These are phyloP conservation scores for Ophiostoma triangulosporum DNA, from an alignment of 2,329 filamentous ascomycete species.

Conservation along the genomic window DNA sequence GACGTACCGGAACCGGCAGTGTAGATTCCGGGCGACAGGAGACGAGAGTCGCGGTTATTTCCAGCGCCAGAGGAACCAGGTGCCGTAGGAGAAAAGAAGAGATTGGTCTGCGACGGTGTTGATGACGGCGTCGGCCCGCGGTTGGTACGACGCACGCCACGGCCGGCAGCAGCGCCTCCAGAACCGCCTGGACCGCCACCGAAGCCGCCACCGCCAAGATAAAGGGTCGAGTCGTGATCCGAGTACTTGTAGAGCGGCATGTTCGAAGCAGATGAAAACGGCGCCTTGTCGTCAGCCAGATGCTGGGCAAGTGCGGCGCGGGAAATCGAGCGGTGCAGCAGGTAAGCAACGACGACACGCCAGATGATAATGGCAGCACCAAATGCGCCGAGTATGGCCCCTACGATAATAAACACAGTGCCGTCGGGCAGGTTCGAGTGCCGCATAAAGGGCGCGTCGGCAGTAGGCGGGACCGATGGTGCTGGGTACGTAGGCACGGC, in stretches of 20 bases:
- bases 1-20: conserved; percentile 44
- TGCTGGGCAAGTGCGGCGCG: conserved; percentile 68
- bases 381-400: conserved; percentile 73
- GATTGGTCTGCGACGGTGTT: conserved; percentile 50
- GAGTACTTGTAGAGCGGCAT: conserved; percentile 51
- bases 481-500: conserved; percentile 48
- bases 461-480: conserved; percentile 67
- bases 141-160: conserved; percentile 36
- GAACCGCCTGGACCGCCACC: conserved; percentile 20
- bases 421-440: conserved; percentile 75
- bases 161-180: conserved; percentile 21
- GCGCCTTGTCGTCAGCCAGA: conserved; percentile 53
- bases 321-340: conserved; percentile 81
- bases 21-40: conserved; percentile 86
- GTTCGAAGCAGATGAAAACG: conserved; percentile 39
- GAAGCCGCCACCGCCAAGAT: conserved; percentile 26
- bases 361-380: conserved; percentile 72
- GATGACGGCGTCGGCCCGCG: conserved; percentile 39
- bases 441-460: conserved; percentile 82
- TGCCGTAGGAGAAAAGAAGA: conserved; percentile 95
- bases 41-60: conserved; percentile 57
- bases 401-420: conserved; percentile 91
- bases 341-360: conserved; percentile 78
- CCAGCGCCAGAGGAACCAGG: conserved; percentile 31
- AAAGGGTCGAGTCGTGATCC: conserved; percentile 43